Evolutionary conservation across 148 eudicot genomes (phyloP), one percentile per base, ranked within the genome.

Genomic region (Polygonum maritimum): DNA sequence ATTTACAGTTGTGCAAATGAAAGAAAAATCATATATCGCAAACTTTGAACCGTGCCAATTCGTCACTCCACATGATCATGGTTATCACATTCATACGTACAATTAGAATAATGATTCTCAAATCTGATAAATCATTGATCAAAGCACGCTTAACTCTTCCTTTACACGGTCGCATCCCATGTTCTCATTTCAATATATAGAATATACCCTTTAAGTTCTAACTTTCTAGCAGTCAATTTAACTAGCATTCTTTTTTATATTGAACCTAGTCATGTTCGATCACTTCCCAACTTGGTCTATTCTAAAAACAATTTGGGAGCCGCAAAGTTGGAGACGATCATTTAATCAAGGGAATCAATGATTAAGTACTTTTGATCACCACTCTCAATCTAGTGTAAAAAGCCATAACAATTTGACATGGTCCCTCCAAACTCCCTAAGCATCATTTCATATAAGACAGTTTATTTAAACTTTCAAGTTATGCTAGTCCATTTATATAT

Each of bases 61-160:
- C 13, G 41, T 65, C 38, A 26, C 5, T 65, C 70, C 4, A 13
- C 4, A 13, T 33, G 41, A 65, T 65, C 41, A 65, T 65, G 70
- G 41, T 35, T 65, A 65, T 36, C 70, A 26, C 31, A 26, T 26
- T 16, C 1, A 65, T 19, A 31, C 69, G 31, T 63, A 63, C 69
- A 63, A 63, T 63, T 31, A 13, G 69, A 13, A 65, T 2, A 65
- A 65, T 65, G n/a, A 33, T 33, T 65, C 71, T 65, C 71, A 65
- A 65, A 65, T 0, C 71, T 8, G 63, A 57, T 44, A 8, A 44
- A 44, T 7, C 7, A 57, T 21, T 22, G 14, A 57, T 57, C 33
- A 57, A 57, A 57, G 63, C 63, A 19, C 31, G 63, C 26, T 57
- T 26, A 26, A 26, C 31, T 57, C 63, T 57, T 33, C 63, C 62